Evolutionary conservation across 768 basidiomycete species (phyloP), one percentile per base, ranked within the genome.

Genomic region (Chalciporus sphaerocephalus): DNA sequence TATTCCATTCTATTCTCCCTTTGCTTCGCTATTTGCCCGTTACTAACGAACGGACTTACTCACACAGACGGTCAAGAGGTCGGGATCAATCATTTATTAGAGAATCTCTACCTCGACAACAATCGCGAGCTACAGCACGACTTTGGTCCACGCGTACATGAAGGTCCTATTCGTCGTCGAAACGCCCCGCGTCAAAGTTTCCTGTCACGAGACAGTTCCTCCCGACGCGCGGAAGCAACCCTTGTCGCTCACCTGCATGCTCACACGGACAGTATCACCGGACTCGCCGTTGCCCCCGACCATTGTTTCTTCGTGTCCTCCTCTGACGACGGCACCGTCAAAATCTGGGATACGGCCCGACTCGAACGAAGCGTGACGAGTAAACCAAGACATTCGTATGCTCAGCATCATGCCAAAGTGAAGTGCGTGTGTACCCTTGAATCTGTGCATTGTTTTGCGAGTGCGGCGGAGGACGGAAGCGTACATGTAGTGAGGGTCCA

Each of bases 281-380:
- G 81, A 7, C 70, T 98, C 18, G 85, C 85, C 2, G 88, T 93
- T 18, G 85, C 95, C 1, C 94, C 95, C 2, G 96, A 98, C 58
- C 92, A 96, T 56, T 69, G 84, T 61, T 99, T 96, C 73, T 97
- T 99, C 53, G 83, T 94, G 4, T 91, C 95, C 0, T 83, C 88
- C 28, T 95, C 92, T 1, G 84, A 98, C 51, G 95, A 98, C 65
- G 90, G 89, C 70, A 93, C 89, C 0, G 83, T 94, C 59, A 94
- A 92, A 63, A 75, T 89, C 33, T 96, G 92, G 92, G 87, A 92
- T 53, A 87, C 92, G 1, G 87, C 90, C 7, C 75, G 92, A n/a
- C 73, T 98, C 36, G 95, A 97, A 60, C 78, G 94, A 46, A 97
- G 92, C 64, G 90, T 96, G 15, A 91, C 93, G 17, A 86, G 87